A percentile compares a stretch with the other conserved stretches of the same genome.
phyloP scores from a whole-genome alignment of 2,329 filamentous ascomycete genomes.

The Seiridium cupressi region DNA sequence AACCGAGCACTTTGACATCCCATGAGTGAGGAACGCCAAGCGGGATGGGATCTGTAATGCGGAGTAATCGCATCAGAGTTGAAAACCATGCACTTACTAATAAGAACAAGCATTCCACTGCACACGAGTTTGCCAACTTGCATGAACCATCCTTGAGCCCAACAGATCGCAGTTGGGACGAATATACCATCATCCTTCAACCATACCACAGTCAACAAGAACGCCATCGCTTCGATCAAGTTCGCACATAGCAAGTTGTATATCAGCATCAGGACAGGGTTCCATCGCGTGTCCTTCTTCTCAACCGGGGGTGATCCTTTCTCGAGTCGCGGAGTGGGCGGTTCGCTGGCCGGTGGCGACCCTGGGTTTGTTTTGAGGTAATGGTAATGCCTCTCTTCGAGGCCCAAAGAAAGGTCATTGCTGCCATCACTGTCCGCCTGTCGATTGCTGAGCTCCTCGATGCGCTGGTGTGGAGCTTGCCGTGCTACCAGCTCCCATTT shows the following conservation, averaged over 20 bases:
- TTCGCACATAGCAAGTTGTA: slow-evolving; percentile 4
- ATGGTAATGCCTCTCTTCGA: slow-evolving; percentile 3
- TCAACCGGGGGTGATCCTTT: background rate
- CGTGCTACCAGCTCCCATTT: background rate
- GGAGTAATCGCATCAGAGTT: background rate
- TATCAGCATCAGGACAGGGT: slow-evolving; percentile 4
- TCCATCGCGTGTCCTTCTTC: background rate
- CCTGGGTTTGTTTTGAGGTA: background rate
- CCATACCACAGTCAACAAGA: slow-evolving; percentile 4
- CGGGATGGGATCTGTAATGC: background rate
- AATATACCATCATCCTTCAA: background rate
- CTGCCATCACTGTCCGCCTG: background rate
- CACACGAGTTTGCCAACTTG: slow-evolving; percentile 1
- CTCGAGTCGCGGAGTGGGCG: background rate
- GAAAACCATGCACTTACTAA: background rate
- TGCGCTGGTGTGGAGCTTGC: background rate
- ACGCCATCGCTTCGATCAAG: background rate
- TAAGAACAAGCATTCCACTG: slow-evolving; percentile 3
- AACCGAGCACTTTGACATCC: background rate
- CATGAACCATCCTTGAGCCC: slow-evolving; percentile 8
- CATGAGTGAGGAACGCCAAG: background rate
- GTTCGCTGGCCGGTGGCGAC: background rate
- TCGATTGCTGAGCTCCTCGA: background rate
- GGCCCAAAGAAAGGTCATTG: slow-evolving; percentile 4
- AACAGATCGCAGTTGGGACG: background rate